Evolutionary conservation across 345 rosid genomes (phyloP).

Genomic region (Populus nigra): DNA sequence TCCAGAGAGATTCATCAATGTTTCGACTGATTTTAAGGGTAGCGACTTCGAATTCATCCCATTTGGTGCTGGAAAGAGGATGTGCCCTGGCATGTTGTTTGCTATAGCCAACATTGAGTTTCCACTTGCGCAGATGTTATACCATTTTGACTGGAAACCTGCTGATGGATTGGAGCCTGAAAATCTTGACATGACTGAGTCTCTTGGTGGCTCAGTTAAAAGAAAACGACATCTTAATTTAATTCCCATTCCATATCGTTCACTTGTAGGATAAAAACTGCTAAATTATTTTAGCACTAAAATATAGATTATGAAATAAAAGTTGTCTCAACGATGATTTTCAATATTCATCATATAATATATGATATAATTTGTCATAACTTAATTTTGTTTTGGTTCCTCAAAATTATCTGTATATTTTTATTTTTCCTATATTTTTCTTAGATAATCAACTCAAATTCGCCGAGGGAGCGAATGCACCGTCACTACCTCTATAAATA

Average conservation of each 20-base stretch:
- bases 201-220: not conserved
- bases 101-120: slow-evolving; percentile 19
- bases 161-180: slow-evolving; percentile 7
- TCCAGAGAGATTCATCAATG: slow-evolving; percentile 22
- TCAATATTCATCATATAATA: no score
- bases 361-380: no score
- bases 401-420: no score
- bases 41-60: slow-evolving; percentile 19
- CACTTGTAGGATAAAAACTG: not conserved
- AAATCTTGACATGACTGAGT: slow-evolving; percentile 25
- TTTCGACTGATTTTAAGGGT: slow-evolving; percentile 20
- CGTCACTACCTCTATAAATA: no score
- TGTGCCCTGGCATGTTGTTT: slow-evolving; percentile 20
- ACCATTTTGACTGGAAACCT: slow-evolving; percentile 32
- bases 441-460: no score
- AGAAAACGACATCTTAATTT: slow-evolving; percentile 14
- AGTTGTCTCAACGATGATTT: no score
- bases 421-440: no score
- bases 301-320: no score
- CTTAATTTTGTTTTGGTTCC: no score
- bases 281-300: no score
- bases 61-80: slow-evolving; percentile 34
- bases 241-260: slow-evolving; percentile 13
- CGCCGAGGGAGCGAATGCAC: no score
- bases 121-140: slow-evolving; percentile 12